phyloP scores from a whole-genome alignment of 768 basidiomycete genomes.

The Hemileccinum impolitum region DNA sequence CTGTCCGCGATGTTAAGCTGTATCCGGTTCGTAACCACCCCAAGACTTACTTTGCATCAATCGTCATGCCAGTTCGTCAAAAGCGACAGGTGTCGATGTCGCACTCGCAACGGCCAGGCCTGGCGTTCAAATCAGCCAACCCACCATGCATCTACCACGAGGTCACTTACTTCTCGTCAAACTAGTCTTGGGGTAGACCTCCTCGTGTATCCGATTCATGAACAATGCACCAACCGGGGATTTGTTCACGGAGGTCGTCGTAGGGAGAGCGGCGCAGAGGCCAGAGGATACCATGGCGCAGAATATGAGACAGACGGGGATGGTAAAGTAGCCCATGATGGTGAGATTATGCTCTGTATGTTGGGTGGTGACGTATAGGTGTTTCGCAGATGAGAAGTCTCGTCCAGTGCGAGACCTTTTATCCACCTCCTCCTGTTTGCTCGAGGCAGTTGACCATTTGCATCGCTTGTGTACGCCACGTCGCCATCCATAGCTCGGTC shows the following conservation, averaged over 20 bases:
- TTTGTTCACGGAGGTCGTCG: background rate
- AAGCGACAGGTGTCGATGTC: background rate
- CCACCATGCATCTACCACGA: background rate
- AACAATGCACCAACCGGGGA: slow-evolving; percentile 11
- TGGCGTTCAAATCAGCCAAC: slow-evolving; percentile 3
- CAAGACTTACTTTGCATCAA: background rate
- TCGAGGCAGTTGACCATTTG: slow-evolving; percentile 3
- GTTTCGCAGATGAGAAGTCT: background rate
- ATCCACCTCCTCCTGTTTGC: slow-evolving; percentile 4
- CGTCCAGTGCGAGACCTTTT: slow-evolving; percentile 7
- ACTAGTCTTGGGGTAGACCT: slow-evolving; percentile 9
- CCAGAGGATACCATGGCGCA: slow-evolving; percentile 13
- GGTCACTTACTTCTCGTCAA: slow-evolving; percentile 6
- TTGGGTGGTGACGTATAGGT: background rate
- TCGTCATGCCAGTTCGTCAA: background rate
- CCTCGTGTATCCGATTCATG: slow-evolving; percentile 23
- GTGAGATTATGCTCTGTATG: slow-evolving; percentile 5
- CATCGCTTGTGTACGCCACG: slow-evolving; percentile 10
- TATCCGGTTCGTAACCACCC: background rate
- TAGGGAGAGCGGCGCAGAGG: slow-evolving; percentile 14
- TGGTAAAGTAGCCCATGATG: slow-evolving; percentile 14
- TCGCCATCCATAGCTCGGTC: background rate
- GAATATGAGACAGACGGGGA: slow-evolving; percentile 11
- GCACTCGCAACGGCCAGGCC: background rate
- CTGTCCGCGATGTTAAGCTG: background rate